These are phyloP conservation scores for Lanmaoa rubissima DNA, from an alignment of 768 basidiomycete species.

Conservation along the genomic window DNA sequence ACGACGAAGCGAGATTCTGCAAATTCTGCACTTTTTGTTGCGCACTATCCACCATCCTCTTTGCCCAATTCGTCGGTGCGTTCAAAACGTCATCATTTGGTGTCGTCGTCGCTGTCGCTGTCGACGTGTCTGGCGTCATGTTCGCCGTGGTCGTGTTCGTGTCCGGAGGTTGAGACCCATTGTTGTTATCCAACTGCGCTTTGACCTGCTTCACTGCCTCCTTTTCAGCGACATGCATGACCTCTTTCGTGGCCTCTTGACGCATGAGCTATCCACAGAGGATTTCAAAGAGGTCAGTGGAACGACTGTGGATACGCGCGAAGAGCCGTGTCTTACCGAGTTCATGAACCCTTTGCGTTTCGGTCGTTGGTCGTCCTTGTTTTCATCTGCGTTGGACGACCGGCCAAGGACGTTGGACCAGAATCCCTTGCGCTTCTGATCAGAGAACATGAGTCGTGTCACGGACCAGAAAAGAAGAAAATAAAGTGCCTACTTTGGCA, in stretches of 20 bases:
- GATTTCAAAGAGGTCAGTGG: too few relatives aligned
- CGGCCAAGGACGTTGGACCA: slow-evolving; percentile 6
- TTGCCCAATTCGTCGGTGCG: slow-evolving; percentile 17
- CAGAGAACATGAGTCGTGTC: not conserved
- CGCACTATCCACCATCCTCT: slow-evolving; percentile 7
- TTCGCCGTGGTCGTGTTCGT: not conserved
- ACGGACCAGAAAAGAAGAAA: not conserved
- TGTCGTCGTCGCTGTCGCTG: not conserved
- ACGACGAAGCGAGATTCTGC: slow-evolving; percentile 1
- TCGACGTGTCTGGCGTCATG: not conserved
- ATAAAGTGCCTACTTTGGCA: slow-evolving; percentile 3
- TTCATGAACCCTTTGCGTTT: slow-evolving; percentile 8
- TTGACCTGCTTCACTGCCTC: slow-evolving; percentile 12
- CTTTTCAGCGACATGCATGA: slow-evolving; percentile 6
- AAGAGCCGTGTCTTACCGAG: not conserved
- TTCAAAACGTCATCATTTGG: slow-evolving; percentile 2
- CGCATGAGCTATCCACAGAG: not conserved
- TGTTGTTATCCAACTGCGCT: not conserved
- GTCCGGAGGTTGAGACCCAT: not conserved
- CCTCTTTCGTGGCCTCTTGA: slow-evolving; percentile 9
- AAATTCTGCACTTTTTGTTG: slow-evolving; percentile 16
- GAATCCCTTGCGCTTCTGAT: slow-evolving; percentile 20
- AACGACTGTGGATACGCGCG: too few relatives aligned
- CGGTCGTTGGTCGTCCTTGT: not conserved
- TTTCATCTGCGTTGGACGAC: slow-evolving; percentile 1